Conservation (phyloP, 768 basidiomycete species). For the Podaxis sp. region DNA sequence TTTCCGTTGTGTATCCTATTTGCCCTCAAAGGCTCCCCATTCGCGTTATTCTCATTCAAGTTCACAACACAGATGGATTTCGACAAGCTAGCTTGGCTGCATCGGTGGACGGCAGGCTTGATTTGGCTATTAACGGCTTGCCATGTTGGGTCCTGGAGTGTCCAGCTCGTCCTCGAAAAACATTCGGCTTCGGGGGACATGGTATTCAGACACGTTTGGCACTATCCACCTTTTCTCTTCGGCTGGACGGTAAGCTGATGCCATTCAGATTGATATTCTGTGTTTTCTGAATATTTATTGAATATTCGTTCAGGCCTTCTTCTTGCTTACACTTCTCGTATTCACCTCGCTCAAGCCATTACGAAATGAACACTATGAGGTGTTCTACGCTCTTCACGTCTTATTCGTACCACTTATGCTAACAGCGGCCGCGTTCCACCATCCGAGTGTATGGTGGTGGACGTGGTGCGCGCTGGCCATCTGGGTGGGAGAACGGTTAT, state of each 20-base stretch:
- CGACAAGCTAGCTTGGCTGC: slow-evolving; percentile 73
- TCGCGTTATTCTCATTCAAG: slow-evolving; percentile 60
- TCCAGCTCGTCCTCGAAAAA: slow-evolving; percentile 58
- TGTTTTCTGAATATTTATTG: neutral
- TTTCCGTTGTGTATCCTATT: slow-evolving; percentile 70
- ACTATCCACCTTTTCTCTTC: slow-evolving; percentile 60
- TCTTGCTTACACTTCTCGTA: slow-evolving; percentile 51
- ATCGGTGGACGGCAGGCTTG: slow-evolving; percentile 70
- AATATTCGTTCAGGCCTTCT: slow-evolving; percentile 46
- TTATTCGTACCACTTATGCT: slow-evolving; percentile 63
- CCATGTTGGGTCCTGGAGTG: slow-evolving; percentile 70
- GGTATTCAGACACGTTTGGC: slow-evolving; percentile 55
- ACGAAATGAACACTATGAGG: slow-evolving; percentile 55
- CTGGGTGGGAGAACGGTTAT: slow-evolving; percentile 42
- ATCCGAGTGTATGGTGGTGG: slow-evolving; percentile 67
- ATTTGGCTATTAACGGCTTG: slow-evolving; percentile 62
- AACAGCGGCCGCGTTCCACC: slow-evolving; percentile 62
- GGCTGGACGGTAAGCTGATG: slow-evolving; percentile 48
- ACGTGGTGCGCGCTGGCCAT: slow-evolving; percentile 60
- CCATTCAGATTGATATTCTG: slow-evolving; percentile 3
- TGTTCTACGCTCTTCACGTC: slow-evolving; percentile 68
- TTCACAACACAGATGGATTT: slow-evolving; percentile 66
- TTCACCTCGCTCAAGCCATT: slow-evolving; percentile 50
- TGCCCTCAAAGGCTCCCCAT: slow-evolving; percentile 70
- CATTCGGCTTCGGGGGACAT: slow-evolving; percentile 30